These are phyloP conservation scores for Colletotrichum limetticola DNA, from an alignment of 2,329 filamentous ascomycete genomes.

Conservation along the genomic window DNA sequence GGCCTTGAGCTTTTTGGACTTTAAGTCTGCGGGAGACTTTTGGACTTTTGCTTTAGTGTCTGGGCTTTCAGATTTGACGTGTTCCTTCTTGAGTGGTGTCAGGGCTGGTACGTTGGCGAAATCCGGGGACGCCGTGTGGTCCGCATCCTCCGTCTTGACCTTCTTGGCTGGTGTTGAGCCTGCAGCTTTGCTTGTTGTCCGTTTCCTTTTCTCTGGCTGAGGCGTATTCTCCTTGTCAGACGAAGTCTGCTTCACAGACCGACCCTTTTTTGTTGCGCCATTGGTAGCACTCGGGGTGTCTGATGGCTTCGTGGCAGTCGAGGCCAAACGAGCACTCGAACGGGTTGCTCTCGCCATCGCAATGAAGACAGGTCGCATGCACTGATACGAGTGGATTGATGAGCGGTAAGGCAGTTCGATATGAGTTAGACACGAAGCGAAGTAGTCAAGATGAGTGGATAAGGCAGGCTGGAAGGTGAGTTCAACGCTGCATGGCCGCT, in stretches of 20 bases:
- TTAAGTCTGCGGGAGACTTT: constrained; percentile 41
- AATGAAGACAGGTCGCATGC: background rate
- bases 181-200: constrained; percentile 4
- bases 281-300: background rate
- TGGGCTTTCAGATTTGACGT: constrained; percentile 24
- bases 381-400: background rate
- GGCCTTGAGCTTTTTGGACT: constrained; percentile 55
- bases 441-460: background rate
- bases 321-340: constrained; percentile 31
- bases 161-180: constrained; percentile 22
- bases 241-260: background rate
- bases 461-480: background rate
- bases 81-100: constrained; percentile 27
- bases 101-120: constrained; percentile 6
- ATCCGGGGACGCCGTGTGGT: background rate
- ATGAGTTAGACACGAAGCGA: background rate
- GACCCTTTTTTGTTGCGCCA: background rate
- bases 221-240: background rate
- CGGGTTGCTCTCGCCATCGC: constrained; percentile 34
- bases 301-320: background rate
- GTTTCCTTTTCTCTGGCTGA: constrained; percentile 28
- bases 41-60: background rate
- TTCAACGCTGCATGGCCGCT: background rate
- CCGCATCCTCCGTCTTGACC: constrained; percentile 34
- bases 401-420: background rate